Evolutionary conservation across 139 green algal genomes (phyloP).

Genomic region (Micractinium conductrix): DNA sequence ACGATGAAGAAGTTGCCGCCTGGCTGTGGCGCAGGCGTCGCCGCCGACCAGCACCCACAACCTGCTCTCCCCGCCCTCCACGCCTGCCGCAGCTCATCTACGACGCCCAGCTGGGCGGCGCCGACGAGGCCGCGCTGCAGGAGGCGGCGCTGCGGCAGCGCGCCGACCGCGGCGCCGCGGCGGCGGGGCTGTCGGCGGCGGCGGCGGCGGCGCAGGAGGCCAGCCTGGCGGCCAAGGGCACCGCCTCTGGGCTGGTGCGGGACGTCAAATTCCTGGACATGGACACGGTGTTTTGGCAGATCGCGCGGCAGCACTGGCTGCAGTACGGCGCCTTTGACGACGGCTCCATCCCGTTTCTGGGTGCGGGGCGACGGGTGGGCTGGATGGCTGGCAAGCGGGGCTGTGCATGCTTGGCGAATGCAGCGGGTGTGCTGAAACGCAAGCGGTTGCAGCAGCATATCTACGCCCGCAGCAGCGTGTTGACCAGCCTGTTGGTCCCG

Average conservation of each 20-base stretch:
- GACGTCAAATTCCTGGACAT: constrained; percentile 67
- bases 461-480: too few species aligned
- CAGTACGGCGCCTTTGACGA: constrained; percentile 45
- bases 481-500: neutral
- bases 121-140: constrained; percentile 60
- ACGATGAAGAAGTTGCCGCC: too few species aligned
- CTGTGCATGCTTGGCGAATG: neutral
- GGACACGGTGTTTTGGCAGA: constrained; percentile 63
- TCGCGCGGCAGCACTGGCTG: constrained; percentile 48
- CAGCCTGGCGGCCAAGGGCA: constrained; percentile 37
- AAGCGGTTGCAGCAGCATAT: too few species aligned
- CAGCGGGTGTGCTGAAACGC: too few species aligned
- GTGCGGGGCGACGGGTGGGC: neutral
- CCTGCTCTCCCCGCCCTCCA: too few species aligned
- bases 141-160: constrained; percentile 58
- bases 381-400: neutral
- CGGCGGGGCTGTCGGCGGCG: constrained; percentile 4
- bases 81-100: constrained; percentile 59
- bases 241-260: constrained; percentile 53
- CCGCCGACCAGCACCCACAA: too few species aligned
- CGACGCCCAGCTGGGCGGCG: constrained; percentile 45
- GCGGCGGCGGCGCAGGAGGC: constrained; percentile 30
- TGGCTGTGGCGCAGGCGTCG: too few species aligned
- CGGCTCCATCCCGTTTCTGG: constrained; percentile 42
- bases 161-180: constrained; percentile 42